Conservation (phyloP, 164 flowering plant genomes). For the Nelumbo lutea region DNA sequence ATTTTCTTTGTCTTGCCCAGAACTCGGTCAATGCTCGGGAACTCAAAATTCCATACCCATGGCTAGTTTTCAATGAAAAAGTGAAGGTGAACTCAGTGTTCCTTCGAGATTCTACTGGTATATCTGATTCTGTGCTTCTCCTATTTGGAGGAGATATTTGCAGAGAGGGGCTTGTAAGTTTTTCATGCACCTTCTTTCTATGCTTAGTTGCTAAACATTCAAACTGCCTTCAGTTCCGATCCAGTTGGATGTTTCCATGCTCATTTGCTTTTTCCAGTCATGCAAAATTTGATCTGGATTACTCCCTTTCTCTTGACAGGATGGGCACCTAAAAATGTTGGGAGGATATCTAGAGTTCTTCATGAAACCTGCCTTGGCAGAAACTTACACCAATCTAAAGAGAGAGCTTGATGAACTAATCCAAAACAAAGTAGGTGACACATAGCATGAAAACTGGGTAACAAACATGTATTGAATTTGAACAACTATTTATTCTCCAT, state of each 20-base stretch:
- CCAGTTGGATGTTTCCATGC: background rate
- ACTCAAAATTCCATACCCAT: conserved; percentile 73
- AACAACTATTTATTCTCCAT: background rate
- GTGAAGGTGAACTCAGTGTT: conserved; percentile 86
- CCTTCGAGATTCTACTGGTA: conserved; percentile 85
- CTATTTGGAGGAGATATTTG: conserved; percentile 81
- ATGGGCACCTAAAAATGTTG: conserved; percentile 79
- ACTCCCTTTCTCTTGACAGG: conserved; percentile 33
- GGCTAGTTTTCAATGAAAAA: conserved; percentile 95
- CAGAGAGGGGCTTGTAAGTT: conserved; percentile 57
- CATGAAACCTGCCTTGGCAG: conserved; percentile 65
- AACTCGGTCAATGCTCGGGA: conserved; percentile 84
- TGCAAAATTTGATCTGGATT: background rate
- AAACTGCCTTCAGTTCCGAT: no score
- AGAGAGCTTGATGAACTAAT: conserved; percentile 72
- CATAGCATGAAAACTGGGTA: background rate
- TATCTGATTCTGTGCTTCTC: conserved; percentile 81
- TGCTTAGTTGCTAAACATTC: background rate
- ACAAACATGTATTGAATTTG: background rate
- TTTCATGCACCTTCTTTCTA: background rate
- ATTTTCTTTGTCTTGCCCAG: conserved; percentile 23
- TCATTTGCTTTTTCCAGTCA: background rate
- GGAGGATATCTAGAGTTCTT: conserved; percentile 90
- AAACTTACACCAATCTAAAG: conserved; percentile 48
- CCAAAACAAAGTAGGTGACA: conserved; percentile 60